Evolutionary conservation across 2,329 filamentous ascomycete species (phyloP), one percentile per base, ranked within the genome.

Genomic region (Didymosphaeria variabile): DNA sequence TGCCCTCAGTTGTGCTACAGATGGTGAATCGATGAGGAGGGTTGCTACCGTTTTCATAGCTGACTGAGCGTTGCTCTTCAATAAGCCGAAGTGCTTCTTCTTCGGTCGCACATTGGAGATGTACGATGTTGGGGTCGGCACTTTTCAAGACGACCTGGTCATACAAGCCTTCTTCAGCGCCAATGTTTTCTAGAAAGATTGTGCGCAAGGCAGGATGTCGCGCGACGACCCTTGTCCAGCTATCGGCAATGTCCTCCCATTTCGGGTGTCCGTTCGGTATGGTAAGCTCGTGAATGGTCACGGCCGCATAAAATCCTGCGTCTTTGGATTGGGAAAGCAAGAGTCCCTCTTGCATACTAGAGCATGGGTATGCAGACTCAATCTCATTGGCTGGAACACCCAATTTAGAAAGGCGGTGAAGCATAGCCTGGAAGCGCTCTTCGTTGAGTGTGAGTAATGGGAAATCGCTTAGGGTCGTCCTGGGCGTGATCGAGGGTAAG

Each of bases 371-470:
- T 3, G 68, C 70, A 59, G 83, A 80, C 61, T 84, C 81, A 3
- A 83, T 65, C 3, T 80, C 61, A 26, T 74, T 72, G 9, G 74
- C 70, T 0, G 61, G 31, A 23, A 82, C 66, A 12, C 79, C 78
- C 57, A 80, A 60, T 2, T 64, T 67, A 2, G 79, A 76, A 0
- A 84, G 65, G 52, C 74, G 81, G 7, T 77, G 67, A 0, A 78
- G 60, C 63, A 84, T 75, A 0, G 65, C 61, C n/a, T 79, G 65
- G 42, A 86, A 74, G 9, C 72, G 72, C 0, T 77, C 64, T 44
- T 85, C 82, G 0, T 74, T 79, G 58, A 83, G 69, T 1, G 79
- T 77, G 5, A 85, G 72, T 45, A 85, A 75, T 0, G 81, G 79
- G 55, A 80, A 83, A 34, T 82, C 81, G 59, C 77, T 80, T 9